Conservation (phyloP, 352 stramenopile species). For the Lagenidium giganteum region DNA sequence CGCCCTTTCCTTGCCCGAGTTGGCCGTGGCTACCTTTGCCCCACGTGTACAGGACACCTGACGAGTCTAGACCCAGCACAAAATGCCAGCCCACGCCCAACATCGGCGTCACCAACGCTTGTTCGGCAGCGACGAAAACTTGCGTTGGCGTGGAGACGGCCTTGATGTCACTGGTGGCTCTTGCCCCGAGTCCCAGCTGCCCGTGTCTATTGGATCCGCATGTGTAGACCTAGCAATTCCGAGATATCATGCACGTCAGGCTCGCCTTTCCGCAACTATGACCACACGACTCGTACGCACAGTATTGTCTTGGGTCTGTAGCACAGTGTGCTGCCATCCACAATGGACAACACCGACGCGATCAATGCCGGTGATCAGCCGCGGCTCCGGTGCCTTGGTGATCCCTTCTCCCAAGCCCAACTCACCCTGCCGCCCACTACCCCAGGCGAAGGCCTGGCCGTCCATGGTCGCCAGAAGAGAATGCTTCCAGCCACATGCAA, state of each 20-base stretch:
- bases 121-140: background rate
- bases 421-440: slow-evolving; percentile 63
- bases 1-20: slow-evolving; percentile 28
- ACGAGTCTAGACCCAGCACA: slow-evolving; percentile 38
- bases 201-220: slow-evolving; percentile 78
- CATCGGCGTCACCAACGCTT: slow-evolving; percentile 32
- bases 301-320: too few relatives aligned
- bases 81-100: slow-evolving; percentile 86
- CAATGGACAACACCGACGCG: too few relatives aligned
- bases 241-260: too few relatives aligned
- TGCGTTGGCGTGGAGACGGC: slow-evolving; percentile 7
- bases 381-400: slow-evolving; percentile 21
- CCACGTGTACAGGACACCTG: slow-evolving; percentile 45
- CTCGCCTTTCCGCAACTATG: too few relatives aligned
- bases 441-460: slow-evolving; percentile 57
- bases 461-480: slow-evolving; percentile 45
- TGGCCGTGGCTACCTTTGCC: slow-evolving; percentile 77
- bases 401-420: slow-evolving; percentile 38
- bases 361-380: slow-evolving; percentile 18
- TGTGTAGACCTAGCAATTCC: slow-evolving; percentile 28
- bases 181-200: too few relatives aligned
- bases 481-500: slow-evolving; percentile 84
- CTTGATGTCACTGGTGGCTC: too few relatives aligned
- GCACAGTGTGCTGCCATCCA: slow-evolving; percentile 78
- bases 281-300: too few relatives aligned